Evolutionary conservation across 2,329 filamentous ascomycete genomes (phyloP).

Genomic region (Coleophoma cylindrospora): DNA sequence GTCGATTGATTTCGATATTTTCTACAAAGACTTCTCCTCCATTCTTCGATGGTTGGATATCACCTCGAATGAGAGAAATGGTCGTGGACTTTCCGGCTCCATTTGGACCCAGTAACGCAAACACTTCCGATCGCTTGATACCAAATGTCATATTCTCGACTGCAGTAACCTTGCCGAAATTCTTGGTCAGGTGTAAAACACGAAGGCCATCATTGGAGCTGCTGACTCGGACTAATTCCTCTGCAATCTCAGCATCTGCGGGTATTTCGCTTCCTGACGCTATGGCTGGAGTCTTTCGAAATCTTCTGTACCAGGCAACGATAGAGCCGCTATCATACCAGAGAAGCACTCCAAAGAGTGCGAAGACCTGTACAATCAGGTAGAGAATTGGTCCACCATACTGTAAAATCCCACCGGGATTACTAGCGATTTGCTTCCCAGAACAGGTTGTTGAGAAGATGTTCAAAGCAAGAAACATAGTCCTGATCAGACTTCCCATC

Average conservation of each 20-base stretch:
- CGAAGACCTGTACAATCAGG: slow-evolving; percentile 65
- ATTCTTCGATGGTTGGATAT: slow-evolving; percentile 63
- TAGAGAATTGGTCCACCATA: slow-evolving; percentile 87
- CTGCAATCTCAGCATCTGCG: slow-evolving; percentile 48
- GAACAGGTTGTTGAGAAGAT: slow-evolving; percentile 77
- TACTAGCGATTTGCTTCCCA: slow-evolving; percentile 54
- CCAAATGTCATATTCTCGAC: slow-evolving; percentile 89
- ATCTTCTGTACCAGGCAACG: slow-evolving; percentile 43
- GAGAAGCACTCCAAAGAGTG: slow-evolving; percentile 68
- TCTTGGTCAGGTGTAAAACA: slow-evolving; percentile 76
- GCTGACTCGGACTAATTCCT: slow-evolving; percentile 60
- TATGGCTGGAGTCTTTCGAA: slow-evolving; percentile 14
- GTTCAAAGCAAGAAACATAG: slow-evolving; percentile 75
- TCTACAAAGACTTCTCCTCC: slow-evolving; percentile 81
- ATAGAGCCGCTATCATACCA: slow-evolving; percentile 76
- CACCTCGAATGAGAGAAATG: slow-evolving; percentile 85
- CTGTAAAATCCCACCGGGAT: slow-evolving; percentile 65
- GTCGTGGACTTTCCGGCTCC: slow-evolving; percentile 89
- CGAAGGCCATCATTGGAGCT: slow-evolving; percentile 50
- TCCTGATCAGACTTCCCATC: slow-evolving; percentile 67
- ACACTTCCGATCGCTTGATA: slow-evolving; percentile 75
- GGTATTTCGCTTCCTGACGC: slow-evolving; percentile 3
- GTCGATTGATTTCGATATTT: slow-evolving; percentile 65
- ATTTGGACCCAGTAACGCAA: slow-evolving; percentile 85
- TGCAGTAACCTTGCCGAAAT: slow-evolving; percentile 69